Evolutionary conservation across 169 alveolate genomes (phyloP), one percentile per base, ranked within the genome.

Genomic region (Cryptosporidium canis): DNA sequence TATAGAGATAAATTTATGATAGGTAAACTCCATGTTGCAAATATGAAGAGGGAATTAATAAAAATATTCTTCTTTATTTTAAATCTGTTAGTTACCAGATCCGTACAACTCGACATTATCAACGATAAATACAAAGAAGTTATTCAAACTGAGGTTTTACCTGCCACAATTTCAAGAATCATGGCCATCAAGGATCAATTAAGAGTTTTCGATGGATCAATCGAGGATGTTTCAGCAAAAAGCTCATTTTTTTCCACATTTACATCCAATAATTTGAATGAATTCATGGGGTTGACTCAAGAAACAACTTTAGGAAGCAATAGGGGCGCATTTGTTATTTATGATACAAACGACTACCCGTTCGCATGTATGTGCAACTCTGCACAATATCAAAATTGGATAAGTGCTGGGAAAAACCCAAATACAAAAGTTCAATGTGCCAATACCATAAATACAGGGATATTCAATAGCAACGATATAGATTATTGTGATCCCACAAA

Each of bases 401-500:
- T n/a, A 61, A 35, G 41, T 1, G 4, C 64, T 2, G 71, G 87
- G 1, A 27, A 37, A 0, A 12, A 77, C 18, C 45, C 72, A 14
- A 77, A 16, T 24, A 18, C 18, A 16, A 77, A 55, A 43, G 87
- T 77, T 18, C 66, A 58, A 55, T 77, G 87, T 58, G 29, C 87
- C 12, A 77, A 77, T 31, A 58, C 65, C 35, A 77, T 77, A 2
- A 77, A 61, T 33, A 77, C 72, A 11, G 55, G 77, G 14, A 77
- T 77, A 1, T 77, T 77, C 44, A 77, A 77, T 37, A 33, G 72
- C 14, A 43, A 37, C 24, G 87, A 77, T 58, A 51, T 77, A 11
- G 63, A 55, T 18, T 77, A 77, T 45, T 77, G 87, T 35, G 87
- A 77, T 77, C 87, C 87, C 24, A 58, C 87, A 9, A 77, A 77